phyloP scores from a whole-genome alignment of 140 eudicot genomes.

The Artemisia princeps region DNA sequence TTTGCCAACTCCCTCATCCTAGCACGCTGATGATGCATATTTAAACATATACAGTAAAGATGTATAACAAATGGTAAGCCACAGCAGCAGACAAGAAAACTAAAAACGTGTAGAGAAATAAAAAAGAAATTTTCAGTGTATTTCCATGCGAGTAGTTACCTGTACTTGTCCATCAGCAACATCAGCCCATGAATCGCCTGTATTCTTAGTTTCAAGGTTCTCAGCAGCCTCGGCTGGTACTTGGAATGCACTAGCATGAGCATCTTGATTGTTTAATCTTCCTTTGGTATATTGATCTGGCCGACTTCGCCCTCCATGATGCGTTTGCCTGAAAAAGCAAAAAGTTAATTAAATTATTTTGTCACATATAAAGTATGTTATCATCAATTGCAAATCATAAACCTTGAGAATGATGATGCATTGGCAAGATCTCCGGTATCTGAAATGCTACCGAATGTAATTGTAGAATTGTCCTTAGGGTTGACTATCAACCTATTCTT shows the following conservation, averaged over 20 bases:
- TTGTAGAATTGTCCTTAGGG: constrained; percentile 25
- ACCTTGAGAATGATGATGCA: constrained; percentile 47
- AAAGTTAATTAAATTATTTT: constrained; percentile 10
- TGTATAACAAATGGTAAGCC: constrained; percentile 1
- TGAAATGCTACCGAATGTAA: constrained; percentile 34
- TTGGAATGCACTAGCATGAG: constrained; percentile 39
- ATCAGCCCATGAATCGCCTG: constrained; percentile 37
- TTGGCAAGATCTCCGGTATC: constrained; percentile 28
- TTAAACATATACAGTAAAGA: constrained; percentile 7
- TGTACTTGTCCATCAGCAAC: constrained; percentile 55
- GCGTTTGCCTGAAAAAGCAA: constrained; percentile 40
- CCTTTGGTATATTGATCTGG: constrained; percentile 49
- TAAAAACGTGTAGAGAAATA: not conserved
- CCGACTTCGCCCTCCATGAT: constrained; percentile 45
- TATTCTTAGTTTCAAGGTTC: constrained; percentile 26
- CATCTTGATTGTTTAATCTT: constrained; percentile 40
- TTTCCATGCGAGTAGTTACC: constrained; percentile 26
- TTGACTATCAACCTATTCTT: constrained; percentile 27
- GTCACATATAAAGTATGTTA: constrained; percentile 4
- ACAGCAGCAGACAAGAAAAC: not conserved
- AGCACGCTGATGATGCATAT: constrained; percentile 57
- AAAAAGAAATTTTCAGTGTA: not conserved
- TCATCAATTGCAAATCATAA: constrained; percentile 19
- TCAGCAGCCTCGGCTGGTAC: constrained; percentile 27
- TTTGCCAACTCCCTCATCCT: constrained; percentile 80